Evolutionary conservation across 495 filamentous ascomycete species (phyloP).

Genomic region (Penicillium diatomitis): DNA sequence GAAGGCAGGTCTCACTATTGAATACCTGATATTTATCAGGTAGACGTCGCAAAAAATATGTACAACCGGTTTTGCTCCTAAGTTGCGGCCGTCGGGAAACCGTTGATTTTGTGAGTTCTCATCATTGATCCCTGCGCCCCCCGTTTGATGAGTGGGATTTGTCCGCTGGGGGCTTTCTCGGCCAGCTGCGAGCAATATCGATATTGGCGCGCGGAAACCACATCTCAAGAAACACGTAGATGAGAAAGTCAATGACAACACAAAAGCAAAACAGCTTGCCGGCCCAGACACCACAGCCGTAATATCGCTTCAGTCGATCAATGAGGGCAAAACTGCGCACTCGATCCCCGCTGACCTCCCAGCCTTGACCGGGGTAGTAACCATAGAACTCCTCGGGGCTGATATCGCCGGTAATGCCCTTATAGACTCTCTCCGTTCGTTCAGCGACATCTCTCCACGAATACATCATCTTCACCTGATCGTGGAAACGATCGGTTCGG

Average conservation of each 20-base stretch:
- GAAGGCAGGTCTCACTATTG: too few relatives aligned
- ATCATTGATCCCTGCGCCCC: constrained; percentile 5
- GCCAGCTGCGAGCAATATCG: constrained; percentile 86
- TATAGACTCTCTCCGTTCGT: constrained; percentile 89
- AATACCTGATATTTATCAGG: too few relatives aligned
- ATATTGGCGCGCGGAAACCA: constrained; percentile 76
- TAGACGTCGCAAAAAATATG: not conserved
- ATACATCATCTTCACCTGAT: constrained; percentile 96
- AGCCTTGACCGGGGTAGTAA: constrained; percentile 51
- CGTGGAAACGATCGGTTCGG: constrained; percentile 88
- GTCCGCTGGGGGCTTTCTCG: constrained; percentile 49
- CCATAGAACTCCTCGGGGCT: constrained; percentile 83
- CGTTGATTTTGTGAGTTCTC: not conserved
- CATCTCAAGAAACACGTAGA: constrained; percentile 81
- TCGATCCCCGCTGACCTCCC: constrained; percentile 63
- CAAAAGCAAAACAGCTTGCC: constrained; percentile 95
- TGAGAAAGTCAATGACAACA: constrained; percentile 84
- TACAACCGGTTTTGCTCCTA: not conserved
- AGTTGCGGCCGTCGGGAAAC: not conserved
- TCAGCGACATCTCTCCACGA: constrained; percentile 92
- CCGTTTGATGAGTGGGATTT: constrained; percentile 4
- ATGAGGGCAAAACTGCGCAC: constrained; percentile 85
- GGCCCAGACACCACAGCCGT: constrained; percentile 99
- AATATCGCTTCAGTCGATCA: constrained; percentile 89
- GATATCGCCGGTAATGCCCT: constrained; percentile 77